Evolutionary conservation across 164 flowering plant genomes (phyloP).

Genomic region (Kalanchoe fedtschenkoi): DNA sequence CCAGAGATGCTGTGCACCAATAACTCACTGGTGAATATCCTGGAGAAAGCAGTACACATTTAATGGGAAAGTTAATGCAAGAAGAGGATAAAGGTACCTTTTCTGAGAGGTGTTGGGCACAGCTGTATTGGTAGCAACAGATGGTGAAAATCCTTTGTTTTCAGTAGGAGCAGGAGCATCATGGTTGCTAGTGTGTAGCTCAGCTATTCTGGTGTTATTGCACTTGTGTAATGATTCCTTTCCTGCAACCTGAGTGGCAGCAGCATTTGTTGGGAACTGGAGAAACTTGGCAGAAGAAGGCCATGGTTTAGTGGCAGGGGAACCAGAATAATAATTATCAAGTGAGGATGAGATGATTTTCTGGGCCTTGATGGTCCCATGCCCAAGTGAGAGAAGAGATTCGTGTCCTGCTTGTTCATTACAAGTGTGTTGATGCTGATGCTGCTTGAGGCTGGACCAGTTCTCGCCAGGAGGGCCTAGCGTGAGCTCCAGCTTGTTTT

Average conservation of each 20-base stretch:
- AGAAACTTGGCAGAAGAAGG: conserved; percentile 22
- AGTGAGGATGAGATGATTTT: conserved; percentile 13
- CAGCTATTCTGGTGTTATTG: conserved; percentile 33
- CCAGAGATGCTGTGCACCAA: conserved; percentile 12
- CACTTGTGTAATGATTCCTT: conserved; percentile 48
- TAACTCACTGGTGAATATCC: conserved; percentile 10
- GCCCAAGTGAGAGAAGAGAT: conserved; percentile 30
- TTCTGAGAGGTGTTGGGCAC: conserved; percentile 39
- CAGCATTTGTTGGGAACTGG: conserved; percentile 16
- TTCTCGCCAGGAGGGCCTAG: conserved; percentile 74
- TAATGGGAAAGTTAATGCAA: conserved; percentile 8
- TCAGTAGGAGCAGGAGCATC: conserved; percentile 17
- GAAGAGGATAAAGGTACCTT: conserved; percentile 32
- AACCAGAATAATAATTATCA: conserved; percentile 6
- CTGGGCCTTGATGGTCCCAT: conserved; percentile 16
- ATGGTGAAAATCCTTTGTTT: conserved; percentile 36
- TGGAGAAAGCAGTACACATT: conserved; percentile 1
- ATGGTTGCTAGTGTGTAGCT: conserved; percentile 21
- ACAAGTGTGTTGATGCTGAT: background rate
- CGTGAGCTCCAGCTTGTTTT: conserved; percentile 72
- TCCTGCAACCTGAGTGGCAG: conserved; percentile 18
- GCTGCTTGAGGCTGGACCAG: conserved; percentile 14
- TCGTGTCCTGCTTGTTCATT: conserved; percentile 16
- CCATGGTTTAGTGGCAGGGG: conserved; percentile 17
- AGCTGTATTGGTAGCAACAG: conserved; percentile 36